A percentile compares a stretch with the other conserved stretches of the same genome.
Conservation (phyloP, 2,329 filamentous ascomycete genomes). For the Teratosphaeria destructans region DNA sequence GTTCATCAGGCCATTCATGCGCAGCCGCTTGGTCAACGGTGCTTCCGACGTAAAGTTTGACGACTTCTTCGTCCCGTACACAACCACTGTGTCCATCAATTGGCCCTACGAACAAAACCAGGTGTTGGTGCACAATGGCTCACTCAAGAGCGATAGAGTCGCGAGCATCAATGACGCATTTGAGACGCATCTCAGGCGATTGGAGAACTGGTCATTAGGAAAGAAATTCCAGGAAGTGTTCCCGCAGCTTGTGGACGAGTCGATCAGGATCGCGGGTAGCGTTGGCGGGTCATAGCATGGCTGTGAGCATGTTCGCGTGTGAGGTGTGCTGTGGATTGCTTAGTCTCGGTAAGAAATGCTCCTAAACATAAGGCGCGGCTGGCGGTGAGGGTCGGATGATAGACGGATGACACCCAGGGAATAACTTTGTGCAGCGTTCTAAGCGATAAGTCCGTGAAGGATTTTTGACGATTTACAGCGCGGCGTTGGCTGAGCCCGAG, state of each 20-base stretch:
- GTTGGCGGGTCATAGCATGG: neutral
- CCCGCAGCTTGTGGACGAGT: conserved; percentile 17
- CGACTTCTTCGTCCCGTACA: conserved; percentile 75
- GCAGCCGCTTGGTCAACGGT: conserved; percentile 50
- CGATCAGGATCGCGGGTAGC: neutral
- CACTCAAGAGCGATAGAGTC: conserved; percentile 32
- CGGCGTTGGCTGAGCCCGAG: neutral
- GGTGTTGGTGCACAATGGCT: conserved; percentile 40
- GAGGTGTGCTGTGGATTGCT: neutral
- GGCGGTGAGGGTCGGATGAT: too few species aligned
- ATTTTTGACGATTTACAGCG: neutral
- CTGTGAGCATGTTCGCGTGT: neutral
- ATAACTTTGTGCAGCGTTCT: neutral
- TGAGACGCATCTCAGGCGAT: conserved; percentile 62
- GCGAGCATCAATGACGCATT: conserved; percentile 75
- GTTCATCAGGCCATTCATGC: conserved; percentile 52
- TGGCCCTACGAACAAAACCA: conserved; percentile 75
- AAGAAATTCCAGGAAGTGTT: conserved; percentile 29
- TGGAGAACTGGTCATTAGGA: conserved; percentile 76
- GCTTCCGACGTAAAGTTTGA: conserved; percentile 46
- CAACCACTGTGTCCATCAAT: conserved; percentile 62
- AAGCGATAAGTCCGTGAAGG: neutral
- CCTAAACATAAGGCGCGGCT: neutral
- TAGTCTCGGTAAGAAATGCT: neutral
- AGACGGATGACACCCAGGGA: too few species aligned